Percentiles rank a stretch among this genome's conserved stretches.
Evolutionary conservation across 1,139 yeast genomes (phyloP).

Genomic region (Entelexis sorbosivorans): DNA sequence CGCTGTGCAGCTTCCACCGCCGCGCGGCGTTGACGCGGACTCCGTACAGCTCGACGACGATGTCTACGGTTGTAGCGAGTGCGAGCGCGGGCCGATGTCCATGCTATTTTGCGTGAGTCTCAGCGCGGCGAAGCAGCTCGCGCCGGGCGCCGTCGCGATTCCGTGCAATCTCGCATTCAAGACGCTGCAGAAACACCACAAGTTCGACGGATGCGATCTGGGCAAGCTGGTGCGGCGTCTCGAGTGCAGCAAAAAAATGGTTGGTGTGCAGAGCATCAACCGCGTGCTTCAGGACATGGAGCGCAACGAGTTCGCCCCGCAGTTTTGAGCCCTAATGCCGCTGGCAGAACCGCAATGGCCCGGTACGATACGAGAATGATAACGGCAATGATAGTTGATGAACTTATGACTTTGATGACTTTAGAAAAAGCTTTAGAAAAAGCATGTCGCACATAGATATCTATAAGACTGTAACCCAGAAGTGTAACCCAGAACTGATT

Average conservation of each 20-base stretch:
- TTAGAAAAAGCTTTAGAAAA: not conserved
- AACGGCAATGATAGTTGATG: slow-evolving; percentile 1
- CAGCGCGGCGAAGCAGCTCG: slow-evolving; percentile 34
- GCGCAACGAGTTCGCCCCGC: slow-evolving; percentile 11
- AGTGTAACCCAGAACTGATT: too few relatives aligned
- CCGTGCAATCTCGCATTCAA: slow-evolving; percentile 79
- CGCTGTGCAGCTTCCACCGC: not conserved
- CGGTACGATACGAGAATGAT: not conserved
- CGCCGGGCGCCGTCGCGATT: slow-evolving; percentile 37
- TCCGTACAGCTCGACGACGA: not conserved
- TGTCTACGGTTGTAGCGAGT: slow-evolving; percentile 16
- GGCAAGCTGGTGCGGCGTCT: slow-evolving; percentile 56
- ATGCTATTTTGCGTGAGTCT: slow-evolving; percentile 72
- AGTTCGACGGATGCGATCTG: slow-evolving; percentile 58
- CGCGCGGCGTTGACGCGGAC: not conserved
- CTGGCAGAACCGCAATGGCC: too few relatives aligned
- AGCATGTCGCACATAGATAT: not conserved
- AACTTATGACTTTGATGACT: not conserved
- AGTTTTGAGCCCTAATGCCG: not conserved
- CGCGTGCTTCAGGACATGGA: slow-evolving; percentile 42
- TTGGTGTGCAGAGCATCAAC: slow-evolving; percentile 68
- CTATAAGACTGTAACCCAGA: too few relatives aligned
- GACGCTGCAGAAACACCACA: slow-evolving; percentile 64
- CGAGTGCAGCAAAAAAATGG: slow-evolving; percentile 52
- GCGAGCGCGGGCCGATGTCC: slow-evolving; percentile 30